Evolutionary conservation across 495 filamentous ascomycete genomes (phyloP), one percentile per base, ranked within the genome.

Genomic region (Penicillium psychrofluorescens): DNA sequence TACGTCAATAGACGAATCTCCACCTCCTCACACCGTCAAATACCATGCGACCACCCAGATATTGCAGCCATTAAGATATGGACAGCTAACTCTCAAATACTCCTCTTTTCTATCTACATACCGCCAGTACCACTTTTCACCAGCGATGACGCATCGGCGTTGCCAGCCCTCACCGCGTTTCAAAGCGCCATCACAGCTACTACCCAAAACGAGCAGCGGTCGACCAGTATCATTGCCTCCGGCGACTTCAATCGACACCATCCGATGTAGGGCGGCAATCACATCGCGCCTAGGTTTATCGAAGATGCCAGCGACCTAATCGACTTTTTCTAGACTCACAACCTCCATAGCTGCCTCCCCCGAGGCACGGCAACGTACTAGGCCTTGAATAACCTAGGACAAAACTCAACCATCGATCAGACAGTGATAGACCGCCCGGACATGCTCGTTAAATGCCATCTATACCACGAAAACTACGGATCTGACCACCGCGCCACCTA

Each of bases 231-330:
- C 22, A 57, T 55, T 16, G 35, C 59, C 5, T 44, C 39, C 4
- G 56, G 49, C 22, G 50, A 63, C 27, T 54, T 63, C 32, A 59
- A 58, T 40, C 54, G 49, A 6, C 43, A 63, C 29, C 41, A 59
- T 40, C 54, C 44, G 29, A 41, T 35, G 14, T 61, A 43, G 54
- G 49, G 51, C 42, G 41, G 35, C 29, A 53, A 51, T 30, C 44
- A 48, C 6, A 44, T 51, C 12, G 45, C 15, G 36, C 38, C 46
- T 0, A 41, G 40, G 7, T 49, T 52, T 22, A 50, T 55, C 27
- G 51, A 55, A 41, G 32, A 58, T 28, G 50, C 47, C 7, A 40
- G 39, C 13, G 54, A 58, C 14, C 48, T 54, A 12, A 44, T 58
- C 43, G 32, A 32, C 37, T 55, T 58, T 43, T 48, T 58, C 12